These are phyloP conservation scores for Themeda triandra DNA, from an alignment of 176 grass and related monocot species.

Conservation along the genomic window DNA sequence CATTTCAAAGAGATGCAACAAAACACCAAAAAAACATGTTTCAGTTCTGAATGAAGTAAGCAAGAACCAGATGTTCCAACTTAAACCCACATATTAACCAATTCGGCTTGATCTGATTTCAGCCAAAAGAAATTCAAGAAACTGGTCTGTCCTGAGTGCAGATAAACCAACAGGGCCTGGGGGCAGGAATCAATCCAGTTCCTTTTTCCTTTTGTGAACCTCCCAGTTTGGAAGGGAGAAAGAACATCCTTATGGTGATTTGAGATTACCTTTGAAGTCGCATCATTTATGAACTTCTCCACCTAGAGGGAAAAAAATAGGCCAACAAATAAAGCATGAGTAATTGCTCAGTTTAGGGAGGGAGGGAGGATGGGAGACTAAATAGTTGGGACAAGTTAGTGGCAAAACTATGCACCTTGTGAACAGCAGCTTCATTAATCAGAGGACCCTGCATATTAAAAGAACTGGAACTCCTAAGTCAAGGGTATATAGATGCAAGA, in stretches of 20 bases:
- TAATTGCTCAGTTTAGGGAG: not conserved
- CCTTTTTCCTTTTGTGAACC: not conserved
- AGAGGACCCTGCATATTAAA: conserved; percentile 79
- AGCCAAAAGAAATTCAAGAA: not conserved
- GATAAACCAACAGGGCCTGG: not conserved
- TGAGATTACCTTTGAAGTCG: conserved; percentile 79
- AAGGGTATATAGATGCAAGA: conserved; percentile 4
- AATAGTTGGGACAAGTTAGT: not conserved
- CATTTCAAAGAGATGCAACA: not conserved
- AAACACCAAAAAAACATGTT: conserved; percentile 9
- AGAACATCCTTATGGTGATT: not conserved
- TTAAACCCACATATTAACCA: not conserved
- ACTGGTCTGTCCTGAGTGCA: not conserved
- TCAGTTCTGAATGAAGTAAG: not conserved
- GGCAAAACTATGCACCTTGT: conserved; percentile 52
- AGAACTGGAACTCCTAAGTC: conserved; percentile 6
- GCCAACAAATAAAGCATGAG: conserved; percentile 25
- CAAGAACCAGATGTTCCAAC: not conserved
- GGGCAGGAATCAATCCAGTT: not conserved
- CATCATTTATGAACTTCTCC: conserved; percentile 79
- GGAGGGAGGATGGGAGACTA: not conserved
- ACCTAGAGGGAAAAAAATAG: conserved; percentile 58
- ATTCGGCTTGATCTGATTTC: not conserved
- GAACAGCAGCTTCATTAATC: conserved; percentile 86
- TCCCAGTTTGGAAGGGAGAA: conserved; percentile 6